Percentiles rank a stretch among this genome's conserved stretches.
These are phyloP conservation scores for Castanea crenata DNA, from an alignment of 306 rosid species.

Conservation along the genomic window DNA sequence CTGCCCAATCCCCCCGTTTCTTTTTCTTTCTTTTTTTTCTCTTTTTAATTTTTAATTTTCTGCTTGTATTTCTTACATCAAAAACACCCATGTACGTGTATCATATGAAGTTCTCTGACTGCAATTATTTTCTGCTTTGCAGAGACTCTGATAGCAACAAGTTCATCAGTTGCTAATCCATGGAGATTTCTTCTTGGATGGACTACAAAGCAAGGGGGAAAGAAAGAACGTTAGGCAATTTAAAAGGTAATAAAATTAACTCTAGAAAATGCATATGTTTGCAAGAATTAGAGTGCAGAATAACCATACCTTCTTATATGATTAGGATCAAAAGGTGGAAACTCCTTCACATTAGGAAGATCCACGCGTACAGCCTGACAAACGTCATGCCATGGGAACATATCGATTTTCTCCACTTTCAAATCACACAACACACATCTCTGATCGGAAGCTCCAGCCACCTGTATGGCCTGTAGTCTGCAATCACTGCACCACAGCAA, in stretches of 20 bases:
- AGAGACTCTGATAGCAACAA: neutral
- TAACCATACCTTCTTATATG: conserved; percentile 12
- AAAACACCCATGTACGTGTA: neutral
- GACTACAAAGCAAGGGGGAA: conserved; percentile 11
- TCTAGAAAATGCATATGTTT: neutral
- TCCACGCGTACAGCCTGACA: neutral
- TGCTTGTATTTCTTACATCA: neutral
- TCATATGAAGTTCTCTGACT: neutral
- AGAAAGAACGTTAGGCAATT: neutral
- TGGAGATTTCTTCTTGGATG: conserved; percentile 1
- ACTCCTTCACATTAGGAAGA: conserved; percentile 4
- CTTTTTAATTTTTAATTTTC: neutral
- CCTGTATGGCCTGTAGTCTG: conserved; percentile 21
- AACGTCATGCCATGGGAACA: neutral
- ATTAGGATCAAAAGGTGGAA: conserved; percentile 18
- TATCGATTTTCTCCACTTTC: conserved; percentile 23
- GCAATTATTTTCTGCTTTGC: conserved; percentile 2
- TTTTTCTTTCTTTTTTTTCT: no score
- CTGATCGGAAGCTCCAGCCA: conserved; percentile 25
- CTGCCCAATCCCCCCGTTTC: neutral
- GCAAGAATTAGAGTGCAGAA: neutral
- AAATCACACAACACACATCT: conserved; percentile 37
- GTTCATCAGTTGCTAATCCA: neutral
- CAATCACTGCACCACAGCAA: conserved; percentile 42
- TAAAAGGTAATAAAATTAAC: neutral